Percentiles rank a stretch among this genome's conserved stretches.
Conservation (phyloP, 495 filamentous ascomycete genomes). For the Penicillium desertorum region DNA sequence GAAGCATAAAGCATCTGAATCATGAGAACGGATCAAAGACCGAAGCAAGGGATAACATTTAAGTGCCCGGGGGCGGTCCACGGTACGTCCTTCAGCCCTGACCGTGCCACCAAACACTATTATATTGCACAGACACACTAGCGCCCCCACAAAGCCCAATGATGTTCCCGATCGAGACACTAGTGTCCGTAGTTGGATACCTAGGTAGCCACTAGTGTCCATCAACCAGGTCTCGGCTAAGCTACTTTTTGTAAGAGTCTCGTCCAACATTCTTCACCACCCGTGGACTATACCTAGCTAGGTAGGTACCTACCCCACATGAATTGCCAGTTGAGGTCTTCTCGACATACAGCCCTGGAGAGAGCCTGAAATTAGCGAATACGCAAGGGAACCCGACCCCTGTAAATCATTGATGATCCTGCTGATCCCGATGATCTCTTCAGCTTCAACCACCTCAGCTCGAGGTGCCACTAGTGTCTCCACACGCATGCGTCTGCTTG, state of each 20-base stretch:
- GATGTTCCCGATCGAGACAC: not conserved
- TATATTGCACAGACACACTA: not conserved
- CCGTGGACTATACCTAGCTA: too few species aligned
- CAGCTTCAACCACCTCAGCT: conserved; percentile 1
- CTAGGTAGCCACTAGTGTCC: too few species aligned
- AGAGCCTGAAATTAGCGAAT: not conserved
- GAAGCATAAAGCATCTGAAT: too few species aligned
- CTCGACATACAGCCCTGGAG: not conserved
- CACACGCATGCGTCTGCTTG: not conserved
- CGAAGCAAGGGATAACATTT: not conserved
- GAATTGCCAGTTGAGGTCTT: not conserved
- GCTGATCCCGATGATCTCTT: conserved; percentile 1
- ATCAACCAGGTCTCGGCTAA: too few species aligned
- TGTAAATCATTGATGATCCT: conserved; percentile 2
- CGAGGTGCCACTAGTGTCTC: conserved; percentile 1
- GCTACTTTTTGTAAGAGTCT: too few species aligned
- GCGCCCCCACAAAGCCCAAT: not conserved
- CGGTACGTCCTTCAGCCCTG: too few species aligned
- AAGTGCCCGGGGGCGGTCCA: too few species aligned
- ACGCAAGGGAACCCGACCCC: not conserved
- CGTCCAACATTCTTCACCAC: not conserved
- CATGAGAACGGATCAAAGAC: too few species aligned
- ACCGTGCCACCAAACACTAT: too few species aligned
- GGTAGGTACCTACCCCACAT: not conserved
- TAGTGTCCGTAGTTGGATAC: not conserved